These are phyloP conservation scores for Malassezia yamatoensis DNA, from an alignment of 1,284 basidiomycete genomes.

Conservation along the genomic window DNA sequence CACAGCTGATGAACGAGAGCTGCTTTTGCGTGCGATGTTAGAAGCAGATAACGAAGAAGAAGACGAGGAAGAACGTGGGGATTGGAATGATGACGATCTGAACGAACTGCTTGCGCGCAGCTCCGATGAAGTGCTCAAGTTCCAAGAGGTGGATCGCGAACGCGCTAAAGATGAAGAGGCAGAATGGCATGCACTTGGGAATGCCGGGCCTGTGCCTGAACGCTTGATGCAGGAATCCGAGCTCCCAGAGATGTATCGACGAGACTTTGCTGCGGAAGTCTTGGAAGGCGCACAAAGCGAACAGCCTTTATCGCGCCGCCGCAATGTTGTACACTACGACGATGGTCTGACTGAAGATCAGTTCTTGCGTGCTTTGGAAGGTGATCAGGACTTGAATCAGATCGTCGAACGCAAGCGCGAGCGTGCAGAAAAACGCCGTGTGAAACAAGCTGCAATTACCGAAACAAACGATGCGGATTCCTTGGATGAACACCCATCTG, in stretches of 20 bases:
- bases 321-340: constrained; percentile 79
- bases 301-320: constrained; percentile 68
- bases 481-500: constrained; percentile 4
- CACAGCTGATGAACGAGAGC: constrained; percentile 92
- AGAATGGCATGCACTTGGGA: constrained; percentile 64
- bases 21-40: constrained; percentile 63
- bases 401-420: constrained; percentile 48
- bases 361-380: constrained; percentile 64
- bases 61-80: constrained; percentile 56
- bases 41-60: constrained; percentile 48
- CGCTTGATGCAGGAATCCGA: constrained; percentile 78
- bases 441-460: constrained; percentile 25
- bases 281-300: constrained; percentile 52
- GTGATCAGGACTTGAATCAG: constrained; percentile 64
- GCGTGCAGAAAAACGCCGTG: constrained; percentile 39
- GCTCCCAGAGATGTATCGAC: constrained; percentile 82
- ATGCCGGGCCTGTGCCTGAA: constrained; percentile 57
- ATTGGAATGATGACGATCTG: constrained; percentile 93
- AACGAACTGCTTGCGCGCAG: constrained; percentile 83
- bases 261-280: constrained; percentile 52
- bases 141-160: constrained; percentile 74
- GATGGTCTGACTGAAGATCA: constrained; percentile 90
- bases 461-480: neutral
- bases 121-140: constrained; percentile 68
- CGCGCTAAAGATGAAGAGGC: constrained; percentile 64